Base-by-base conservation (phyloP, 2,329 filamentous ascomycete species). In the Ophiostoma montium region DNA sequence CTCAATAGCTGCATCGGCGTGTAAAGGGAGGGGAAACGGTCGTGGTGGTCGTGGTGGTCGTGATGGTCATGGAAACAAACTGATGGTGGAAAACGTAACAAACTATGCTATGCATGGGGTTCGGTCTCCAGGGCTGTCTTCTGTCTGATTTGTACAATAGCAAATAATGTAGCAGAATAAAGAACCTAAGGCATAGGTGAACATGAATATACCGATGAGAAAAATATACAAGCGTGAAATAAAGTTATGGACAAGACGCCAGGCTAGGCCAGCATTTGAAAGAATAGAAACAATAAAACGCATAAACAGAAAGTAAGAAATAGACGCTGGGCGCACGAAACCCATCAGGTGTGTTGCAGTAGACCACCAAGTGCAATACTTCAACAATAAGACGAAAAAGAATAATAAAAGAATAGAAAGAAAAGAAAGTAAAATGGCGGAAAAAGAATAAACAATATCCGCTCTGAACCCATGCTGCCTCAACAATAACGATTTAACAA, bases 271-370 rank as follows among this genome's bases (percentile, higher is more conserved):
- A 35, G 44, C 52, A 55, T 30, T 30, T 7, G 15, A 42, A 43
- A 16, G 18, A 41, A 27, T n/a, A 35, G 38, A 16, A 46, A 42
- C 21, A 41, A 38, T 10, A 10, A 4, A 41, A 27, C 23, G 11
- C 15, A 38, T n/a, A n/a, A 13, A 33, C 36, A 30, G 36, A 43
- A 10, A 30, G 49, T 19, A 39, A 38, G 32, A 31, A 21, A 27
- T n/a, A 51, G 56, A 56, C 50, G 50, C 52, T 52, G 42, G 48
- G 49, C 39, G 45, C 38, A 47, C 36, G 23, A 33, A 41, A 41
- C 13, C 45, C 36, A 42, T 33, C 27, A 18, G 47, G 19, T 46
- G 46, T 27, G 16, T 47, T 45, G 47, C 46, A 45, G 30, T 35
- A 2, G 35, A 23, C 35, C 30, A 39, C 46, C 46, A 31, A 31